Base-by-base conservation (phyloP, 164 flowering plant species). In the Echeveria elegans region DNA sequence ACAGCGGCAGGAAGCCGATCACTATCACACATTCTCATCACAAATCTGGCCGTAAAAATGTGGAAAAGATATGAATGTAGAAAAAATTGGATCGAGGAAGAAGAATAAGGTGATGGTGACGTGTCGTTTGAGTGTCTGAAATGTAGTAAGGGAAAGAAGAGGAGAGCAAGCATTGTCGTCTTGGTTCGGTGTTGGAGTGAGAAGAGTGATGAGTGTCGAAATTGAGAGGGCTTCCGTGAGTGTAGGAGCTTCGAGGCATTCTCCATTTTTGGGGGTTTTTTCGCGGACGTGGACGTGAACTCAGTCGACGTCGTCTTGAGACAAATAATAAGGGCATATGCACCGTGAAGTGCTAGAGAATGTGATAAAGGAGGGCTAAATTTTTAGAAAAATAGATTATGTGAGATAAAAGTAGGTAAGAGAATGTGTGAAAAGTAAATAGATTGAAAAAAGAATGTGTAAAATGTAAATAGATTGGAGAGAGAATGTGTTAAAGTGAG, bases 161-260 rank as follows among this genome's bases (percentile, higher is more conserved):
- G 28, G 56, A 21, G 56, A n/a, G 56, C 26, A 16, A 19, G 16
- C 53, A 5, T 47, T 5, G 53, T 53, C 30, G 60, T 53, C 5
- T n/a, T 24, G 2, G 24, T 23, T 53, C 8, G 30, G 24, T 10
- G 61, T 28, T 28, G 32, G 23, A 5, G 32, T 28, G 32, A 8
- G 30, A 32, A 56, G 32, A 56, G 31, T 56, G 61, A 56, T 56
- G 60, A 56, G 60, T 24, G 60, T 56, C 31, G 32, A 29, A 56
- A 26, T 56, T 19, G 47, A 43, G 19, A 32, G 61, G 31, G 61
- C 14, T 56, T 56, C 61, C 61, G 61, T 12, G 61, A 28, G 61
- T 56, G 12, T 56, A 32, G 61, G 32, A 23, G 19, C 7, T 50
- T 4, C 31, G 32, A 28, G n/a, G 12, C 61, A 56, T 56, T 56